Evolutionary conservation across 805 yeast species (phyloP).

Genomic region (Candida peoriensis): DNA sequence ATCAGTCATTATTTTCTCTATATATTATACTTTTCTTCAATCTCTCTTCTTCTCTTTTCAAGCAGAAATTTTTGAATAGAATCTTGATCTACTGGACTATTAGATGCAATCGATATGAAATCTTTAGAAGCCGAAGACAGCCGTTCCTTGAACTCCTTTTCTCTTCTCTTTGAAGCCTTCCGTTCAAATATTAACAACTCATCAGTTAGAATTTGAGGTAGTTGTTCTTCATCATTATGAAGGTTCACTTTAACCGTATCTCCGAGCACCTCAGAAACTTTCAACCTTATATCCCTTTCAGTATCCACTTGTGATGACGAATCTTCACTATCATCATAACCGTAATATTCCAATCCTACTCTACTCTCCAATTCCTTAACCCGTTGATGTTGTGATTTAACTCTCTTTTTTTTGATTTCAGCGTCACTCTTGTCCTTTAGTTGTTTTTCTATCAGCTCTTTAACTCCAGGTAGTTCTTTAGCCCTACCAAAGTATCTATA

Average conservation of each 20-base stretch:
- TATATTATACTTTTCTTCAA: conserved; percentile 9
- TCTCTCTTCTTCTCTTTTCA: conserved; percentile 14
- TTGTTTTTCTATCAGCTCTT: conserved; percentile 37
- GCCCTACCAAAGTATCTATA: conserved; percentile 78
- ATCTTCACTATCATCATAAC: conserved; percentile 30
- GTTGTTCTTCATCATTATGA: conserved; percentile 1
- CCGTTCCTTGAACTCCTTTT: conserved; percentile 4
- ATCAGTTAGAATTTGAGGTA: conserved; percentile 10
- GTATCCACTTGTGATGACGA: conserved; percentile 6
- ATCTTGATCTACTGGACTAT: conserved; percentile 5
- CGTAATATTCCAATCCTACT: conserved; percentile 38
- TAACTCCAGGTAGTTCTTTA: conserved; percentile 69
- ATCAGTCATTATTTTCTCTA: neutral
- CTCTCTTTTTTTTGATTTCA: conserved; percentile 12
- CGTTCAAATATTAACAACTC: conserved; percentile 28
- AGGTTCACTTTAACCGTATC: conserved; percentile 8
- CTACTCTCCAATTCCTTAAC: conserved; percentile 23
- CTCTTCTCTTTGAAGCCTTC: conserved; percentile 21
- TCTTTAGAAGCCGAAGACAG: too few relatives aligned
- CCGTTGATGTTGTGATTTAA: conserved; percentile 16
- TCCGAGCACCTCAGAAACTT: too few relatives aligned
- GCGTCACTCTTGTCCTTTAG: conserved; percentile 18
- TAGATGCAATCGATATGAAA: neutral
- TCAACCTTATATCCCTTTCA: conserved; percentile 10
- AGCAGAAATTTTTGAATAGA: conserved; percentile 14